Conservation (phyloP, 1,284 basidiomycete genomes). For the Leccinum griseonigrum region DNA sequence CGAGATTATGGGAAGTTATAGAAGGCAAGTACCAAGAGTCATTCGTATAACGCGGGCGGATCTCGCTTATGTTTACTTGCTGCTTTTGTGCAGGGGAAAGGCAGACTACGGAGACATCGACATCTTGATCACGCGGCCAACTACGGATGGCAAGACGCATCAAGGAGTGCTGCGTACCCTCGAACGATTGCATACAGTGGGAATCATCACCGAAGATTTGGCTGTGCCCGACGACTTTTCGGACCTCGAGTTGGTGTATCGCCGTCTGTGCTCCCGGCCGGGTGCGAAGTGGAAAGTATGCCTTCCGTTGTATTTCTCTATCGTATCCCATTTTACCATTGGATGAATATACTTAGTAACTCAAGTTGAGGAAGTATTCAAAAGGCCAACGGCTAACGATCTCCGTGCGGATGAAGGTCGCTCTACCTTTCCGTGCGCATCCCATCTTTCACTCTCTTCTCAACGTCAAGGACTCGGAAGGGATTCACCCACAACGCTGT, state of each 20-base stretch:
- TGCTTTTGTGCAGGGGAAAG: slow-evolving; percentile 53
- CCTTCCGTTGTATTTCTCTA: too few species aligned
- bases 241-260: slow-evolving; percentile 74
- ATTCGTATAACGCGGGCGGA: background rate
- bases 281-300: slow-evolving; percentile 31
- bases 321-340: too few species aligned
- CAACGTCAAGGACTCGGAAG: too few species aligned
- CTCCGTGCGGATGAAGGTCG: too few species aligned
- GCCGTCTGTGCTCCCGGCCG: slow-evolving; percentile 61
- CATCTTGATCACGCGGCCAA: slow-evolving; percentile 77
- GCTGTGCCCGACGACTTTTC: slow-evolving; percentile 63
- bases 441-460: too few species aligned
- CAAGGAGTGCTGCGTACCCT: slow-evolving; percentile 60
- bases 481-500: too few species aligned
- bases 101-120: slow-evolving; percentile 87
- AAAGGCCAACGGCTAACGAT: too few species aligned
- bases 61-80: slow-evolving; percentile 1
- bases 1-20: slow-evolving; percentile 88
- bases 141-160: slow-evolving; percentile 72
- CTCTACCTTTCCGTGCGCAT: too few species aligned
- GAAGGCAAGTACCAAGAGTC: slow-evolving; percentile 49
- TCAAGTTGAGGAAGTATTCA: too few species aligned
- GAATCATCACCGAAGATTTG: slow-evolving; percentile 78
- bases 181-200: slow-evolving; percentile 48
- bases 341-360: too few species aligned